Percentiles rank a stretch among this genome's conserved stretches.
These are phyloP conservation scores for Boletus rufocinnamomeus DNA, from an alignment of 768 basidiomycete species.

Conservation along the genomic window DNA sequence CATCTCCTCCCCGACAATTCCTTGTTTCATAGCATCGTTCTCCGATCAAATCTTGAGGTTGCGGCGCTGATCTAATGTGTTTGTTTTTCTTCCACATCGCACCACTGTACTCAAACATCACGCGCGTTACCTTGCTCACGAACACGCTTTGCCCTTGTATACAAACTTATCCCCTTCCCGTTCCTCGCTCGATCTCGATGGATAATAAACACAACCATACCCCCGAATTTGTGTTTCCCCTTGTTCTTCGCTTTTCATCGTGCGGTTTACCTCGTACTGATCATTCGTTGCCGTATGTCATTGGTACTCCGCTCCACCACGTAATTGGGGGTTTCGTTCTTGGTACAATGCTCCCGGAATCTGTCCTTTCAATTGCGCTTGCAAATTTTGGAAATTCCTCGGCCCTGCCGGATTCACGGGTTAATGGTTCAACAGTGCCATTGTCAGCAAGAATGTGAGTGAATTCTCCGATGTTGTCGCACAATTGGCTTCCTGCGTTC, in stretches of 20 bases:
- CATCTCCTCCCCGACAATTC: constrained; percentile 16
- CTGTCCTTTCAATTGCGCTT: constrained; percentile 7
- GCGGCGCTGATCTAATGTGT: constrained; percentile 36
- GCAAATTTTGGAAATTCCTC: constrained; percentile 13
- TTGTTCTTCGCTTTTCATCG: constrained; percentile 11
- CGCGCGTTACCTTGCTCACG: constrained; percentile 8
- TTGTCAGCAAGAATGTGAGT: constrained; percentile 74
- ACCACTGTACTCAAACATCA: constrained; percentile 15
- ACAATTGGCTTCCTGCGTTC: not conserved
- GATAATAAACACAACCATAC: constrained; percentile 21
- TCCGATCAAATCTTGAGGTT: constrained; percentile 39
- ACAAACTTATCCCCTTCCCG: constrained; percentile 20
- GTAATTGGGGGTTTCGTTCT: constrained; percentile 30
- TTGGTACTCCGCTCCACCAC: constrained; percentile 29
- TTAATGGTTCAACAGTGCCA: constrained; percentile 44
- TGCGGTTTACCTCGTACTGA: constrained; percentile 16
- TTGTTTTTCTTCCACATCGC: constrained; percentile 22
- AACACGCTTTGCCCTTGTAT: constrained; percentile 17
- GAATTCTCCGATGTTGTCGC: constrained; percentile 6
- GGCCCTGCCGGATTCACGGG: not conserved
- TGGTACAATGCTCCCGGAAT: constrained; percentile 17
- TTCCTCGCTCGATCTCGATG: constrained; percentile 20
- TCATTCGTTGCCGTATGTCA: constrained; percentile 24
- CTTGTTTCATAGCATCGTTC: constrained; percentile 36
- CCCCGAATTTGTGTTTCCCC: not conserved